Base-by-base conservation (phyloP, 108 stramenopile genomes). In the Nannochloropsis gaditana region DNA sequence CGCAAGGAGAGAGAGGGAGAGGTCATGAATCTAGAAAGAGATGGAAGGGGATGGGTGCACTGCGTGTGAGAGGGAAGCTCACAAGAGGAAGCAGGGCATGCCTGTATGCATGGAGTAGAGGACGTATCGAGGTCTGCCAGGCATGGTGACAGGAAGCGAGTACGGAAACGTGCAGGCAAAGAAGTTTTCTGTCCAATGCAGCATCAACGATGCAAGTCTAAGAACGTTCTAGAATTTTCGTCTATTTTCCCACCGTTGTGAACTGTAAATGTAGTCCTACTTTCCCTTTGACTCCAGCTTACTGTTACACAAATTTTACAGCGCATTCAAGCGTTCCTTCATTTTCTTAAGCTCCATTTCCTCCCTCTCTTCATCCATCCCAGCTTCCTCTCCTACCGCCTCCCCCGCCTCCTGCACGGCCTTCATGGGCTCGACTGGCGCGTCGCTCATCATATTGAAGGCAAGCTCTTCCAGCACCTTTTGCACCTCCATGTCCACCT, bases 291-390 rank as follows among this genome's bases (percentile, higher is more conserved):
- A 31, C 31, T 31, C 31, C 31, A 31, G 31, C 31, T 31, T 31
- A 31, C 31, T 31, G 31, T 31, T 31, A 31, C 31, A 73, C 3
- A 6, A n/a, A 73, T 73, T 6, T 73, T 73, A 73, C 59, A 73
- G n/a, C 19, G 59, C 59, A 73, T 73, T 73, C 59, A 73, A 73
- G 19, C 59, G 59, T n/a, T 73, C 59, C 59, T 73, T 73, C 59
- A 73, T 73, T n/a, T 73, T 15, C 59, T 73, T 73, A 15, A 73
- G n/a, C n/a, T 73, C 59, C 59, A 73, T n/a, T 0, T 15, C 59
- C 59, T 73, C 59, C 59, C 59, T 73, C 59, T 73, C 59, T n/a
- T 73, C 59, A 15, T 73, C 59, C 8, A n/a, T 6, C 59, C n/a
- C 59, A 73, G 59, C 59, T n/a, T 73, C 59, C n/a, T 73, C 59